phyloP scores from a whole-genome alignment of 768 basidiomycete genomes.

The Lentinula sp. region DNA sequence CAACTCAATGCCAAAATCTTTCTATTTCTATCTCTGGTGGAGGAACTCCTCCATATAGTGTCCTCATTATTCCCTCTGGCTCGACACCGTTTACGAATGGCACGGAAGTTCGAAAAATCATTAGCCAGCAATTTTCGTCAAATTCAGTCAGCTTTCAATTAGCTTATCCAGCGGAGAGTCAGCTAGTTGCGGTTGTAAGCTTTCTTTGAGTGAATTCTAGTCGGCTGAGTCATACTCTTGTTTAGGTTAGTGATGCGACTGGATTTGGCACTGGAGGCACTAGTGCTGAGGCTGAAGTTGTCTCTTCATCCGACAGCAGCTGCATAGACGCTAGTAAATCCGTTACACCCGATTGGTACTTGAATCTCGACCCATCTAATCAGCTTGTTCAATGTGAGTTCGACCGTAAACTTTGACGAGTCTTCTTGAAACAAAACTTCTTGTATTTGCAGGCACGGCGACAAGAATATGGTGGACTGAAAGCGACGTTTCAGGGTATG shows the following conservation, averaged over 20 bases:
- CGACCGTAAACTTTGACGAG: not conserved
- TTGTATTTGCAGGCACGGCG: constrained; percentile 8
- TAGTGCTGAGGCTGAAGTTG: constrained; percentile 57
- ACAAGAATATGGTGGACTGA: constrained; percentile 66
- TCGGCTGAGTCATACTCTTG: constrained; percentile 7
- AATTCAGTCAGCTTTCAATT: constrained; percentile 47
- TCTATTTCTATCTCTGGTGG: constrained; percentile 50
- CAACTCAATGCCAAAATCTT: constrained; percentile 64
- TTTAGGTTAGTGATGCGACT: constrained; percentile 51
- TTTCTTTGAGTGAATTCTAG: not conserved
- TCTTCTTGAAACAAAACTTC: not conserved
- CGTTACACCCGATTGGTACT: constrained; percentile 51
- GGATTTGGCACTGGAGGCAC: constrained; percentile 74
- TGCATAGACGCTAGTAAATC: constrained; percentile 51
- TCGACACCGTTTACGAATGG: constrained; percentile 54
- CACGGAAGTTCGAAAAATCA: constrained; percentile 57
- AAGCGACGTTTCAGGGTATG: constrained; percentile 47
- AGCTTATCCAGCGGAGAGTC: constrained; percentile 59
- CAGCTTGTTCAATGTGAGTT: constrained; percentile 58
- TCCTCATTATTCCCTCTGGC: constrained; percentile 65
- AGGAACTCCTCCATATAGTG: constrained; percentile 61
- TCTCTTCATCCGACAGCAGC: constrained; percentile 39
- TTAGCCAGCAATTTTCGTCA: constrained; percentile 45
- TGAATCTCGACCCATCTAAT: constrained; percentile 54
- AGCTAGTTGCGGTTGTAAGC: constrained; percentile 75